Evolutionary conservation across 495 filamentous ascomycete species (phyloP).

Genomic region (Sporormia fimetaria): DNA sequence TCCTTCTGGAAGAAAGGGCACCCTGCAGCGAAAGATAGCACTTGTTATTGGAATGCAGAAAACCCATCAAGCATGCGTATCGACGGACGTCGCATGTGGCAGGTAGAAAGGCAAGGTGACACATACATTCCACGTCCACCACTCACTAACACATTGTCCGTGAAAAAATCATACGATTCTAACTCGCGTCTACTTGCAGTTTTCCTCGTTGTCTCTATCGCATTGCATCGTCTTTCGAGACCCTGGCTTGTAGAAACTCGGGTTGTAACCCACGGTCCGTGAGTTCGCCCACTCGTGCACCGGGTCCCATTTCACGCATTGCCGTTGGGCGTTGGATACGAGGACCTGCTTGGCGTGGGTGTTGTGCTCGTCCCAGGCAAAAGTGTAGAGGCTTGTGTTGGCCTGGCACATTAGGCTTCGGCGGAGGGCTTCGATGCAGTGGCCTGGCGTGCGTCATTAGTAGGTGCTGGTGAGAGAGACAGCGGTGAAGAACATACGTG

Average conservation of each 20-base stretch:
- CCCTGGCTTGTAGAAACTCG: neutral
- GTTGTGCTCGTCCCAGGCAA: neutral
- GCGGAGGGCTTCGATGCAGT: constrained; percentile 6
- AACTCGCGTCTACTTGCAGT: too few species aligned
- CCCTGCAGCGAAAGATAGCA: too few species aligned
- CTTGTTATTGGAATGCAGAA: too few species aligned
- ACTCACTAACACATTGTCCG: too few species aligned
- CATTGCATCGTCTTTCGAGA: too few species aligned
- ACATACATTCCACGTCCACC: too few species aligned
- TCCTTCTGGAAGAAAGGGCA: too few species aligned
- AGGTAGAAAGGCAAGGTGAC: too few species aligned
- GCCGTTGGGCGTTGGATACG: neutral
- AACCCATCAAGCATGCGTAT: too few species aligned
- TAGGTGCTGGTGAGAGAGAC: neutral
- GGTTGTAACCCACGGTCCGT: neutral
- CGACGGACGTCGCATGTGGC: too few species aligned
- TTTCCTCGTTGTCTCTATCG: too few species aligned
- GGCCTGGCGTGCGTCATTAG: neutral
- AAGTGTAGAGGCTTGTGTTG: constrained; percentile 6
- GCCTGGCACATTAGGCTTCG: constrained; percentile 5
- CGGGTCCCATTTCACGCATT: constrained; percentile 11
- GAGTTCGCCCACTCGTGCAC: constrained; percentile 3
- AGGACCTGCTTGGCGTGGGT: neutral
- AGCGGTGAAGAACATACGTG: constrained; percentile 1
- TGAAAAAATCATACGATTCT: too few species aligned